phyloP scores from a whole-genome alignment of 352 stramenopile genomes.

The Pythium periplocum region DNA sequence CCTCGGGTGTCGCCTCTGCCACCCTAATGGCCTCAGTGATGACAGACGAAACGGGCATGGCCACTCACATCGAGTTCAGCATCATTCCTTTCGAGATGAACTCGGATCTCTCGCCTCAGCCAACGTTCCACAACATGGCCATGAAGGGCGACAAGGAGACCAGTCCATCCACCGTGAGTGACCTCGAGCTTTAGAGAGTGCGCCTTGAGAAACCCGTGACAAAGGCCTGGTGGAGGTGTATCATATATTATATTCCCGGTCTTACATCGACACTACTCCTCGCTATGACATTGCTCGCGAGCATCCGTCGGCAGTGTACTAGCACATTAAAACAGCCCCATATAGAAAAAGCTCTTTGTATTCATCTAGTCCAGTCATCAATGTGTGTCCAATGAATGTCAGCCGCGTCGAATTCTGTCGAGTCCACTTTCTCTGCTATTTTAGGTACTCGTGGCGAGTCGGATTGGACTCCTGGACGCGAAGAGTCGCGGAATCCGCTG shows the following conservation, averaged over 20 bases:
- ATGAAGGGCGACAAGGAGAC: slow-evolving; percentile 40
- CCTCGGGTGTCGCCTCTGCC: slow-evolving; percentile 34
- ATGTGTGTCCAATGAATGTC: no score
- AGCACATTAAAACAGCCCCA: no score
- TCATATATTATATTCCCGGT: slow-evolving; percentile 23
- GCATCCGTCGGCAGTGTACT: not conserved
- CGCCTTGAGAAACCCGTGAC: slow-evolving; percentile 1
- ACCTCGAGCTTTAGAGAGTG: slow-evolving; percentile 36
- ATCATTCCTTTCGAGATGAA: slow-evolving; percentile 60
- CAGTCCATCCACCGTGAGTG: slow-evolving; percentile 46
- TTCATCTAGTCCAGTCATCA: no score
- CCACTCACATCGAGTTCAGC: slow-evolving; percentile 53
- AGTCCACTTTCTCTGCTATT: no score
- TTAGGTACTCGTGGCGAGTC: no score
- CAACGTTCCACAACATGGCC: slow-evolving; percentile 14
- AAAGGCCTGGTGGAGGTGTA: slow-evolving; percentile 9
- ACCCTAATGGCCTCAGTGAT: slow-evolving; percentile 57
- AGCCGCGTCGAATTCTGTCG: no score
- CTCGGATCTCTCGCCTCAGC: slow-evolving; percentile 20
- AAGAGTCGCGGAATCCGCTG: no score
- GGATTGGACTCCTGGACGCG: no score
- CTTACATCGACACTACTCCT: not conserved
- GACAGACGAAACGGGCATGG: slow-evolving; percentile 46
- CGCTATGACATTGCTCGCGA: slow-evolving; percentile 1
- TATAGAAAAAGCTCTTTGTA: no score